Percentiles rank a stretch among this genome's conserved stretches.
Evolutionary conservation across 306 rosid species (phyloP).

Genomic region (Psophocarpus tetragonolobus): DNA sequence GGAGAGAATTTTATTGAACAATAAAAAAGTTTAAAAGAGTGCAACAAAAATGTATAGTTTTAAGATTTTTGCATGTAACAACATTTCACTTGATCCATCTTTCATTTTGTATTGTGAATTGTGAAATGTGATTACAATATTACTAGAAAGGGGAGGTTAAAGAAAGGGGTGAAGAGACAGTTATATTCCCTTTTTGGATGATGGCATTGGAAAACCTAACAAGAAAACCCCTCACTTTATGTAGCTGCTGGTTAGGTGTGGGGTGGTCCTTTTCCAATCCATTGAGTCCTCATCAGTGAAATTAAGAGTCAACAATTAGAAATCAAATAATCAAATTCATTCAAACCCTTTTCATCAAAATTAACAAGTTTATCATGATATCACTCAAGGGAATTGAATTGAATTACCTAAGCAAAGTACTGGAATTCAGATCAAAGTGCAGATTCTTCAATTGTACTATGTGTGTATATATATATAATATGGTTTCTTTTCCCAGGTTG

Average conservation of each 20-base stretch:
- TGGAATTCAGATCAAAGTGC: conserved; percentile 27
- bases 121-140: conserved; percentile 17
- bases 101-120: neutral
- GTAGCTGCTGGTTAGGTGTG: neutral
- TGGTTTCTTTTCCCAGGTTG: conserved; percentile 27
- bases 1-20: no score
- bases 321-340: neutral
- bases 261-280: conserved; percentile 13
- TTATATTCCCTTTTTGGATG: conserved; percentile 25
- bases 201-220: conserved; percentile 8
- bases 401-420: conserved; percentile 21
- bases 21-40: no score
- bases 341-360: neutral
- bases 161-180: conserved; percentile 34
- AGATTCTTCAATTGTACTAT: conserved; percentile 11
- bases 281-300: neutral
- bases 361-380: neutral
- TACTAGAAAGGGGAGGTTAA: conserved; percentile 28
- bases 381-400: no score
- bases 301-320: neutral
- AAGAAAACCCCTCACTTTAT: conserved; percentile 12
- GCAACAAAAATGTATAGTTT: no score
- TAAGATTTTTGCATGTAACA: neutral
- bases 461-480: neutral
- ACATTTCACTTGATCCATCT: neutral